These are phyloP conservation scores for Penicillium frequentans DNA, from an alignment of 2,329 filamentous ascomycete genomes.

Conservation along the genomic window DNA sequence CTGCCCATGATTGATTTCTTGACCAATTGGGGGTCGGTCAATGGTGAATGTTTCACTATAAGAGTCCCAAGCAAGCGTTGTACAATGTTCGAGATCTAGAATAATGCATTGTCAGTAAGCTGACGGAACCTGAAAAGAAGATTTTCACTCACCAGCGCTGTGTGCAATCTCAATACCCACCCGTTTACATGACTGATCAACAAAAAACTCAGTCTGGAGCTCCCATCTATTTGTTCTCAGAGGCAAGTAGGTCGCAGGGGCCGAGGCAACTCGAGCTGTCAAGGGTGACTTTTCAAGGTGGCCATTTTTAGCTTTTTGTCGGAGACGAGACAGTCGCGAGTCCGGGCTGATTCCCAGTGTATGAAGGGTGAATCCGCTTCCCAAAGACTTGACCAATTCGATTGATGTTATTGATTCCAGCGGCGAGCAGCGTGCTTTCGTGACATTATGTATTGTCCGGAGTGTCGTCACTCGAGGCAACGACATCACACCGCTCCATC, in stretches of 20 bases:
- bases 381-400: constrained; percentile 24
- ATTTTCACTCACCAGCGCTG: constrained; percentile 11
- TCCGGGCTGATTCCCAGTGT: constrained; percentile 44
- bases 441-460: constrained; percentile 39
- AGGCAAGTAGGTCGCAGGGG: constrained; percentile 10
- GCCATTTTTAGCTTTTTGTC: constrained; percentile 19
- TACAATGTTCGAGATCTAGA: constrained; percentile 31
- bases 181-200: constrained; percentile 23
- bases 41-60: constrained; percentile 43
- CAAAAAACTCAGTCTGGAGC: constrained; percentile 25
- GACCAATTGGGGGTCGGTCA: constrained; percentile 33
- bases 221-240: constrained; percentile 15
- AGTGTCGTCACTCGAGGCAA: constrained; percentile 48
- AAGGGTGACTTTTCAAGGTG: constrained; percentile 5
- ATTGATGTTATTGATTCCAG: constrained; percentile 46
- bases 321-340: constrained; percentile 26
- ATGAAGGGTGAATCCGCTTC: constrained; percentile 40
- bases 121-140: neutral
- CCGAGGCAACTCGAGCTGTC: neutral
- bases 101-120: neutral
- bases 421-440: constrained; percentile 34
- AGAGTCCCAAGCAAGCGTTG: constrained; percentile 42
- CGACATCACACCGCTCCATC: constrained; percentile 53
- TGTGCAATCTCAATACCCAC: constrained; percentile 35
- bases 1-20: constrained; percentile 36